These are phyloP conservation scores for Triangularia setosa DNA, from an alignment of 2,329 filamentous ascomycete species.

Conservation along the genomic window DNA sequence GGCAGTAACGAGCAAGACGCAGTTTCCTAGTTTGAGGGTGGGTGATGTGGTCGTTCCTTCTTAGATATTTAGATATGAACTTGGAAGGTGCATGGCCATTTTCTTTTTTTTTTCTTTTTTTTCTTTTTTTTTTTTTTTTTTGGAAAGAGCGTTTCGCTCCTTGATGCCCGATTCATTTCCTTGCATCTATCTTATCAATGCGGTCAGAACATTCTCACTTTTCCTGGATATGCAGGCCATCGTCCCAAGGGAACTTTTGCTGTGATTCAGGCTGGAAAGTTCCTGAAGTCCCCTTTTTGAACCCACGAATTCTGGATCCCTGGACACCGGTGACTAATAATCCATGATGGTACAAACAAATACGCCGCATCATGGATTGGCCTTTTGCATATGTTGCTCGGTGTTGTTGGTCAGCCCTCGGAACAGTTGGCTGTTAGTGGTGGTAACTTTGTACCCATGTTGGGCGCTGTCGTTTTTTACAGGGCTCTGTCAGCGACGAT, in stretches of 20 bases:
- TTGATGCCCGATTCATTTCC: no score
- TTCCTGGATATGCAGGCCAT: not conserved
- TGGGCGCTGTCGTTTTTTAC: not conserved
- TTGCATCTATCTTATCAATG: no score
- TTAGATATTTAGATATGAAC: not conserved
- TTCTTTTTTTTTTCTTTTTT: no score
- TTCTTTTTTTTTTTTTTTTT: no score
- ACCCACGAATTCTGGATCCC: no score
- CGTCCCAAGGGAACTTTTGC: not conserved
- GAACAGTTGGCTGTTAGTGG: not conserved
- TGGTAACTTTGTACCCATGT: not conserved
- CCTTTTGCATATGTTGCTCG: not conserved
- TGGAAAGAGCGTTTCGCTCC: not conserved
- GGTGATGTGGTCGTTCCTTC: conserved; percentile 38
- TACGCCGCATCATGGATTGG: not conserved
- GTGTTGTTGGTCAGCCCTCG: not conserved
- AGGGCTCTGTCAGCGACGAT: not conserved
- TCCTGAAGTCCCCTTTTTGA: no score
- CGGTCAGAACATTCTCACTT: no score
- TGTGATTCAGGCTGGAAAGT: not conserved
- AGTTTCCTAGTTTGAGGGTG: conserved; percentile 45
- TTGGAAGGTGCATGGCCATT: not conserved
- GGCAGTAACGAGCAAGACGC: conserved; percentile 27
- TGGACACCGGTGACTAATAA: not conserved
- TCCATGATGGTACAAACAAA: not conserved